phyloP scores from a whole-genome alignment of 257 asterid species.

The Verbena officinalis region DNA sequence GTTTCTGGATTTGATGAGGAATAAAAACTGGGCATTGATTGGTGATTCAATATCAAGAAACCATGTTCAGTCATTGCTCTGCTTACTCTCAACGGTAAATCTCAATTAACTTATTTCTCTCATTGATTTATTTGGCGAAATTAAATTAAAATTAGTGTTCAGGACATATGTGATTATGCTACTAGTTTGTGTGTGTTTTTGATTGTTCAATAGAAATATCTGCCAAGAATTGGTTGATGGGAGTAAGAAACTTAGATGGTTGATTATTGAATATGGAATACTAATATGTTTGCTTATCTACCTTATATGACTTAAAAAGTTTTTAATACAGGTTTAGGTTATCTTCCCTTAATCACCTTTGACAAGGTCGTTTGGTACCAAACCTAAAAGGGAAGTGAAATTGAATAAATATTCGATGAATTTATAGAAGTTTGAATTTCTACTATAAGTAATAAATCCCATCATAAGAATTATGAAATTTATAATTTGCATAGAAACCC shows the following conservation, averaged over 20 bases:
- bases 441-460: too few species aligned
- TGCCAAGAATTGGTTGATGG: too few species aligned
- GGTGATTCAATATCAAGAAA: conserved; percentile 90
- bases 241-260: too few species aligned
- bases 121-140: not conserved
- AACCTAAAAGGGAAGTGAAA: not conserved
- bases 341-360: not conserved
- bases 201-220: too few species aligned
- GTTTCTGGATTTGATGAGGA: conserved; percentile 71
- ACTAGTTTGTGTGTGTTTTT: too few species aligned
- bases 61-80: conserved; percentile 75
- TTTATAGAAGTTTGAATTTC: too few species aligned
- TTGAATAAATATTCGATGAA: too few species aligned
- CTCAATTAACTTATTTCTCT: not conserved
- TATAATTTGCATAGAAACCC: too few species aligned
- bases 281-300: not conserved
- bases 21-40: conserved; percentile 66
- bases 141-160: too few species aligned
- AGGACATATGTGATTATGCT: too few species aligned
- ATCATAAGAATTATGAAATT: too few species aligned
- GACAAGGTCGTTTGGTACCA: not conserved
- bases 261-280: not conserved
- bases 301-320: not conserved
- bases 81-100: conserved; percentile 74
- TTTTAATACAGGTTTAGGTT: not conserved